Evolutionary conservation across 1,284 basidiomycete species (phyloP).

Genomic region (Bondarzewia mesenterica): DNA sequence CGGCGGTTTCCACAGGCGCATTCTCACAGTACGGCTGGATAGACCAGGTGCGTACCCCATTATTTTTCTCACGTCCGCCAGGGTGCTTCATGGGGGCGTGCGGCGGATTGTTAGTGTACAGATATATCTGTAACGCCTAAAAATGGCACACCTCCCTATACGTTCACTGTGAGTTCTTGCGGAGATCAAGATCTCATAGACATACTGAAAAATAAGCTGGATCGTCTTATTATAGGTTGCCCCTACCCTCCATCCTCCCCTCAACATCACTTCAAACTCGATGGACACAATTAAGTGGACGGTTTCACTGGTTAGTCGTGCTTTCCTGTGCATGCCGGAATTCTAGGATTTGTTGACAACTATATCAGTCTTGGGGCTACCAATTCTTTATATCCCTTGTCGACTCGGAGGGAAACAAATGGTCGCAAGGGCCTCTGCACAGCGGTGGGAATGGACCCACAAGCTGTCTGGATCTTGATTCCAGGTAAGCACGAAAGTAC

Average conservation of each 20-base stretch:
- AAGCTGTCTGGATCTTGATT: constrained; percentile 28
- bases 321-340: not conserved
- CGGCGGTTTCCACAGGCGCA: constrained; percentile 35
- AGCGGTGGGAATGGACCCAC: constrained; percentile 30
- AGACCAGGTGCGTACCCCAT: constrained; percentile 31
- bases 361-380: constrained; percentile 39
- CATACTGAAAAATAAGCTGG: too few relatives aligned
- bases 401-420: constrained; percentile 40
- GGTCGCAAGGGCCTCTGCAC: constrained; percentile 51
- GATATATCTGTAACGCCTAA: constrained; percentile 43
- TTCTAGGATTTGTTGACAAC: not conserved
- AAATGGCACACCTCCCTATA: constrained; percentile 54
- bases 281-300: constrained; percentile 46
- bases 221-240: constrained; percentile 38
- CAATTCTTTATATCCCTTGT: constrained; percentile 49
- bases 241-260: constrained; percentile 51
- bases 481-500: constrained; percentile 7
- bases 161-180: constrained; percentile 32
- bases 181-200: too few relatives aligned
- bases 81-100: not conserved
- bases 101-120: constrained; percentile 37
- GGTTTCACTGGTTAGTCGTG: constrained; percentile 35
- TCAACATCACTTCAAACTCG: constrained; percentile 39
- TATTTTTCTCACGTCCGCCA: constrained; percentile 1
- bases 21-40: constrained; percentile 54